phyloP scores from a whole-genome alignment of 768 basidiomycete genomes.

The Lactarius akahatsu region DNA sequence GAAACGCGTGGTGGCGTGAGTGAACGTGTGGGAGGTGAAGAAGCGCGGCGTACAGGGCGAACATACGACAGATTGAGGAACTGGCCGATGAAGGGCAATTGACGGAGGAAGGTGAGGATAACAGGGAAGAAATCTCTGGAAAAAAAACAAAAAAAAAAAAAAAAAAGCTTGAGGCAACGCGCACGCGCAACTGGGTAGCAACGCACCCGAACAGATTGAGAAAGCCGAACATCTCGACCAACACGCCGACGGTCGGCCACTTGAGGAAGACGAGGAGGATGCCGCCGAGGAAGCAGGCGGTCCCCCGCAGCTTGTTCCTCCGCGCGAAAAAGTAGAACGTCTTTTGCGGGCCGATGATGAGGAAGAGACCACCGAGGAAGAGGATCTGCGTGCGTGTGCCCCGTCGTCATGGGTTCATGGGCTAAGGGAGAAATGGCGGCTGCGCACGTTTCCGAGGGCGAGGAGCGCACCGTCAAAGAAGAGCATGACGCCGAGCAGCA shows the following conservation, averaged over 20 bases:
- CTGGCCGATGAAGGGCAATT: constrained; percentile 89
- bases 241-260: constrained; percentile 91
- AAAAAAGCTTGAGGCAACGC: not conserved
- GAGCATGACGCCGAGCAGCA: constrained; percentile 93
- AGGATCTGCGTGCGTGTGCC: constrained; percentile 60
- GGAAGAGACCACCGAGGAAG: constrained; percentile 89
- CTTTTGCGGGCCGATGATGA: constrained; percentile 96
- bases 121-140: constrained; percentile 98
- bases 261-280: constrained; percentile 93
- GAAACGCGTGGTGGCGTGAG: not conserved
- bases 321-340: constrained; percentile 98
- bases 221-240: constrained; percentile 96
- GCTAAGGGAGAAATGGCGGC: constrained; percentile 4
- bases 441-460: constrained; percentile 93
- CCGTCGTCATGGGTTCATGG: not conserved
- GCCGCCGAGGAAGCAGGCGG: constrained; percentile 83
- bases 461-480: constrained; percentile 96
- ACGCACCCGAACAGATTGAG: constrained; percentile 93
- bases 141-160: no score
- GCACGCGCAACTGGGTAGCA: not conserved
- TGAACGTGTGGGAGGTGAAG: not conserved
- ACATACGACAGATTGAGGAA: constrained; percentile 86
- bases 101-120: constrained; percentile 90
- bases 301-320: constrained; percentile 91
- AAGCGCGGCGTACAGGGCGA: constrained; percentile 60